These are phyloP conservation scores for Pezicula rhizophila DNA, from an alignment of 2,329 filamentous ascomycete genomes.

Conservation along the genomic window DNA sequence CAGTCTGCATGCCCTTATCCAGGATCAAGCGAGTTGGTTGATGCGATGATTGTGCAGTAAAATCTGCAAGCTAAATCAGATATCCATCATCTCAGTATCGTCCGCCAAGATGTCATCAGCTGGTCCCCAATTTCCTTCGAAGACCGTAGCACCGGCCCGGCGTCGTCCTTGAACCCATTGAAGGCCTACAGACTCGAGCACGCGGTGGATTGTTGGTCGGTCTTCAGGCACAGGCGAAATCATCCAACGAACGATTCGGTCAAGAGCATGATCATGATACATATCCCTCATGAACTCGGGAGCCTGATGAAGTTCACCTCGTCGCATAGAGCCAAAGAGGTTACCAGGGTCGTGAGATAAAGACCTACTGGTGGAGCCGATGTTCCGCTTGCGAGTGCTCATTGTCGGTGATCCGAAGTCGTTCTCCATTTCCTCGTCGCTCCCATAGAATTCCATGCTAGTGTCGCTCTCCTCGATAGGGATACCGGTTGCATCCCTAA, in stretches of 20 bases:
- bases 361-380: constrained; percentile 22
- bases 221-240: constrained; percentile 67
- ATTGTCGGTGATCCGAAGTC: constrained; percentile 32
- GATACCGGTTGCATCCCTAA: constrained; percentile 69
- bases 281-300: constrained; percentile 86
- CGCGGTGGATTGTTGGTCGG: constrained; percentile 68
- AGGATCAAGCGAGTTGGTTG: constrained; percentile 20
- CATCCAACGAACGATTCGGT: constrained; percentile 83
- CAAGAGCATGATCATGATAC: constrained; percentile 66
- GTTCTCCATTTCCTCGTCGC: constrained; percentile 32
- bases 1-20: constrained; percentile 24
- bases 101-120: constrained; percentile 40
- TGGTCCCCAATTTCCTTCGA: constrained; percentile 93
- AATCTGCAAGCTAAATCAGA: constrained; percentile 18
- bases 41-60: constrained; percentile 11
- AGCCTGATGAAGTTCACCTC: constrained; percentile 58
- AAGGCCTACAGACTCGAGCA: constrained; percentile 68
- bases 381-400: constrained; percentile 22
- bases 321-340: constrained; percentile 33
- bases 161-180: constrained; percentile 74
- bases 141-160: constrained; percentile 86
- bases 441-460: constrained; percentile 26
- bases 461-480: constrained; percentile 40
- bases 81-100: constrained; percentile 32
- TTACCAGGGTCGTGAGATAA: constrained; percentile 28